Base-by-base conservation (phyloP, 2,329 filamentous ascomycete genomes). In the Hypoxylon sp. region DNA sequence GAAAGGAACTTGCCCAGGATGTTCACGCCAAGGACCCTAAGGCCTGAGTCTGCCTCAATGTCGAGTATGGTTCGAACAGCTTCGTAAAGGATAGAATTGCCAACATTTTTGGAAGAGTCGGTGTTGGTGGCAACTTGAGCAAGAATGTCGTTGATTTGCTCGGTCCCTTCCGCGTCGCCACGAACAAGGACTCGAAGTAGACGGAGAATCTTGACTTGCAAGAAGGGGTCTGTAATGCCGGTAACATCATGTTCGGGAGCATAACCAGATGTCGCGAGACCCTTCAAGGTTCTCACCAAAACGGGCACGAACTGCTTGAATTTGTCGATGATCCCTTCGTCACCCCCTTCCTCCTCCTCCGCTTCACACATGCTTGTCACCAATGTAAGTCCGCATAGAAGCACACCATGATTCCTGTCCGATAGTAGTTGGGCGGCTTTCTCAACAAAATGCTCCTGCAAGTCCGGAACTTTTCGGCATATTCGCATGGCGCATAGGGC, bases 401-500 rank as follows among this genome's bases (percentile, higher is more conserved):
- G 82, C 17, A 99, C 97, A 38, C 96, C 97, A 73, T 99, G 96
- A 81, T 99, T 99, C 68, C 96, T 87, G 80, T 99, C 96, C 25
- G 93, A 92, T 21, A 99, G 84, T 9, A 99, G 85, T 28, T 93
- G 86, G 68, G 96, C 92, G 14, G 95, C 93, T 80, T 98, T 98
- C 67, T 99, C 96, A 63, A 98, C 79, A 77, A 99, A 99, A 81
- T 99, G 94, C 79, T 99, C 97, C 80, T 97, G 93, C 59, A 99
- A 83, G 79, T 99, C 96, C 5, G 97, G 96, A 10, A 99, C 96
- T 81, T 99, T 99, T 75, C 94, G 91, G 82, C 94, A 98, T 85
- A 99, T 98, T 72, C 94, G 89, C 96, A 99, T 99, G 55, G 96
- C 96, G 81, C 96, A 99, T n/a, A 99, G 87, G 3, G 96, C 96